Evolutionary conservation across 352 stramenopile species (phyloP), one percentile per base, ranked within the genome.

Genomic region (Pythium sukuiense): DNA sequence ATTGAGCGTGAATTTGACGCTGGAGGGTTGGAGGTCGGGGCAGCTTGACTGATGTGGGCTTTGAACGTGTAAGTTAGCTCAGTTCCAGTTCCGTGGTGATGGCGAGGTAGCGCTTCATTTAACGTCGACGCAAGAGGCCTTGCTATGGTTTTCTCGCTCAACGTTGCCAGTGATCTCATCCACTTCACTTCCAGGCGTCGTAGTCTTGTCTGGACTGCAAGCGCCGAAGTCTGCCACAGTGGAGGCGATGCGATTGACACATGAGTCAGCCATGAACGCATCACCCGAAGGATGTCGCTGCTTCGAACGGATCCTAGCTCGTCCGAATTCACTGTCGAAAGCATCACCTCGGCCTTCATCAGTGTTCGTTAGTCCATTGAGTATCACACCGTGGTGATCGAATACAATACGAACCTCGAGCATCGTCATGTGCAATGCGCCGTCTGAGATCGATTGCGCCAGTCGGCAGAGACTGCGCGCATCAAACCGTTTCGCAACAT

Each of bases 221-320:
- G 55, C 16, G 73, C 75, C 35, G 79, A 26, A 27, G 55, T 58
- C 49, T 86, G 67, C 81, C 81, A 90, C 1, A 74, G 59, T 13
- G 73, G 52, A 9, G 53, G 18, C 11, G 72, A 67, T 18, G 73
- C 61, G 43, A 73, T 74, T n/a, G 76, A 70, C 29, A 50, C 58
- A 33, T 55, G 54, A 29, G 70, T 37, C 14, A 82, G 24, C 81
- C 79, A 88, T 3, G 33, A 14, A 66, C 74, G 81, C 65, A 87
- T 65, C n/a, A 77, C 50, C 26, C 81, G 81, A 27, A 86, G 45
- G 29, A 88, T 63, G 30, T 90, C 78, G 30, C 76, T 73, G n/a
- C 70, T 79, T 18, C 74, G 77, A 14, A 79, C 78, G 37, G 76
- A 63, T n/a, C 79, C 79, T 14, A 86, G 71, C 18, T 81, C 65